These are phyloP conservation scores for Taiozyma onychis DNA, from an alignment of 1,139 yeast genomes.

Conservation along the genomic window DNA sequence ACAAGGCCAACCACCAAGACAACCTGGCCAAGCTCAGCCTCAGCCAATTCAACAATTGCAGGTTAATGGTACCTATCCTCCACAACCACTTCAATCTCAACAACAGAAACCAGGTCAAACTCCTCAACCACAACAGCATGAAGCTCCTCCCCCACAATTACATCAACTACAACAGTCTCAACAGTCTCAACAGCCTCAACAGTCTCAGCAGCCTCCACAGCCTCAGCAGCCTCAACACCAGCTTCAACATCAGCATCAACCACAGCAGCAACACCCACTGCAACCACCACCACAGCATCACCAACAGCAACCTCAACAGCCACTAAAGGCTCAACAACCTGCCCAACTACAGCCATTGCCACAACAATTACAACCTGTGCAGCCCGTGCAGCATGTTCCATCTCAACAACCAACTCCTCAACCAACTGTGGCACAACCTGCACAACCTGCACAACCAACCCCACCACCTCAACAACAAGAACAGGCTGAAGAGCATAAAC, in stretches of 20 bases:
- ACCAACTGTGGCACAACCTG: conserved; percentile 4
- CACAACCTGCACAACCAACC: not conserved
- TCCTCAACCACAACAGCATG: conserved; percentile 23
- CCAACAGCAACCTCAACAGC: conserved; percentile 5
- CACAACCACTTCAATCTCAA: conserved; percentile 19
- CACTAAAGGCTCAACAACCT: conserved; percentile 13
- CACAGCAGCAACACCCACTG: conserved; percentile 1
- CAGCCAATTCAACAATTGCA: conserved; percentile 12
- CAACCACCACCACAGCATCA: conserved; percentile 4
- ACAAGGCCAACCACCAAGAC: conserved; percentile 43
- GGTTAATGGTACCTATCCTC: conserved; percentile 12
- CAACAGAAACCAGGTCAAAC: conserved; percentile 21
- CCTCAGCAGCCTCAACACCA: conserved; percentile 9
- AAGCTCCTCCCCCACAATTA: conserved; percentile 3
- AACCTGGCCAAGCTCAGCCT: conserved; percentile 51
- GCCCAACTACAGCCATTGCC: conserved; percentile 8
- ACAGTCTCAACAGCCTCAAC: conserved; percentile 16
- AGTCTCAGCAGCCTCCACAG: conserved; percentile 6
- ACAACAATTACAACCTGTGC: conserved; percentile 2
- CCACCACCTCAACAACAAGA: not conserved
- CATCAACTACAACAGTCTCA: conserved; percentile 8
- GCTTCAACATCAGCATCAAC: conserved; percentile 11
- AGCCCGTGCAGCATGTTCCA: not conserved
- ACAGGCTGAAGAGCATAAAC: not conserved
- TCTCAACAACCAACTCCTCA: conserved; percentile 6